Base-by-base conservation (phyloP, 371 early-diverging fungal genomes). In the Apophysomyces sp. region DNA sequence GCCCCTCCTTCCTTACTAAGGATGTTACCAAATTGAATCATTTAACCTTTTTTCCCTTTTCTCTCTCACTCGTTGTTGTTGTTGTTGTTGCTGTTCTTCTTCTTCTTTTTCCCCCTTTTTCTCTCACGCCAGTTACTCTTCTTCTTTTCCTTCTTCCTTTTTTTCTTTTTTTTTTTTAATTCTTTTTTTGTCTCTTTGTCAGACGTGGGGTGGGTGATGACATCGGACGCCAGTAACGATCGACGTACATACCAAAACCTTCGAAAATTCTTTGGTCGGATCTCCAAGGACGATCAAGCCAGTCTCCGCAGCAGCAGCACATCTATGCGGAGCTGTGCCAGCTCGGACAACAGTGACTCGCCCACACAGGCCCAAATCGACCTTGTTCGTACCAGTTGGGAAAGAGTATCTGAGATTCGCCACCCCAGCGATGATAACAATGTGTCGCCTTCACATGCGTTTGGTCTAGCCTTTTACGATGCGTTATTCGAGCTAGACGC, bases 381-480 rank as follows among this genome's bases (percentile, higher is more conserved):
- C 26, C 49, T 80, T 0, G 70, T 80, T 0, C 69, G 77, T 11
- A 58, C 24, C 2, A 74, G 72, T 21, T 80, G 80, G 80, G 70
- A 75, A 39, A 52, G 65, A 18, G 77, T 80, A 4, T 63, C 75
- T 7, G 62, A 80, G 24, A 68, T 61, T 15, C 64, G 76, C 18
- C 67, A 60, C 15, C 40, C 58, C 1, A 44, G 57, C 28, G 80
- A 80, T 21, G 70, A 74, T 13, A 40, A 37, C 7, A 69, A 61
- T 26, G 58, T 80, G 1, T 80, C 80, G 6, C 60, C 80, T 7
- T 61, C 80, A 0, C 73, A 76, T 55, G 80, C 80, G 0, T 80
- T 80, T 63, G 77, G 77, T 0, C 44, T 75, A n/a, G 69, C 69
- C 1, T 77, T 80, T 39, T 80, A 77, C 32, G 68, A 71, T 30